Evolutionary conservation across 371 early-diverging fungal genomes (phyloP), one percentile per base, ranked within the genome.

Genomic region (Apophysomyces trapeziformis): DNA sequence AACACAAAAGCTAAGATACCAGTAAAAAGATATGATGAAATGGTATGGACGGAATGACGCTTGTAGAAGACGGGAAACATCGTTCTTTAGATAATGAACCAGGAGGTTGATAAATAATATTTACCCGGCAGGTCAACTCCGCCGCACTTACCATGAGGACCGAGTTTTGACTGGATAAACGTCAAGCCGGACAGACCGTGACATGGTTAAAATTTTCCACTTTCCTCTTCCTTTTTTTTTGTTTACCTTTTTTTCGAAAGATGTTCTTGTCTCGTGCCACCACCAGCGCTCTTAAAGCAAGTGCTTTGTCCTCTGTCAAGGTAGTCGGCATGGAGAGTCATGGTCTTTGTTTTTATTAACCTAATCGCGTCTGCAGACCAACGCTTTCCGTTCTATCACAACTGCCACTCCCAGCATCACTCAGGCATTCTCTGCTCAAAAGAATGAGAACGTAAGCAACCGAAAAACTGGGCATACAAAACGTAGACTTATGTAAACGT

Each of bases 361-460:
- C 46, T n/a, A 13, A 12, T 13, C 8, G n/a, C 13, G n/a, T 13
- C 16, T 13, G 13, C 66, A 82, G 82, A 13, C 67, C 68, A 75
- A 79, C 69, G 68, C 78, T 72, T 63, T 69, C 61, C 84, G 84
- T 67, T 67, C 79, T 63, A 81, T 84, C 57, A 79, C 85, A 65
- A 84, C 87, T 57, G 85, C 87, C 65, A 70, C 86, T 67, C 78
- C 79, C 67, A 69, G 78, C 70, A 80, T 87, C 69, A 87, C 87
- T 68, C 87, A 87, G 63, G 83, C 85, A 65, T 89, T 86, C 79
- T 81, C 65, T 68, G 85, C 79, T 68, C 77, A 79, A 69, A 87
- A 89, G 86, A 89, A 89, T 74, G 79, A 73, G 67, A 85, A 87
- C 68, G 89, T 89, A 87, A 77, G 70, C 61, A 36, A 7, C 11